Evolutionary conservation across 805 yeast species (phyloP), one percentile per base, ranked within the genome.

Genomic region (Kazachstania taianensis): DNA sequence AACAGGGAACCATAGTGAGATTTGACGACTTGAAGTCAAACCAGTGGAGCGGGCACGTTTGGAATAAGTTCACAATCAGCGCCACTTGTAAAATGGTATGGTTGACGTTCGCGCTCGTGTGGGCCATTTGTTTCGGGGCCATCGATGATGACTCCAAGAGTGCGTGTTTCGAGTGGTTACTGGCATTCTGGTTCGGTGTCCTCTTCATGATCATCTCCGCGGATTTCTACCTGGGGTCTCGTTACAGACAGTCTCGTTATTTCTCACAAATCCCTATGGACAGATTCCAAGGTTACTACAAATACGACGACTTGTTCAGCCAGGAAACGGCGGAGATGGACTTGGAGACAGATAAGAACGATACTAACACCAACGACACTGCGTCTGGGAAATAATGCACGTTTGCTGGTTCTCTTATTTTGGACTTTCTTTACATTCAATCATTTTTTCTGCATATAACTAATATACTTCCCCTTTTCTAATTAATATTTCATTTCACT

Each of bases 141-240:
- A 51, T 61, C 34, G 49, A 60, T 6, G 50, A 60, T 26, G 63
- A 69, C 43, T 70, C 70, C 3, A 62, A 69, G 22, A 67, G 77
- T 28, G 86, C 86, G 0, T 63, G 67, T 15, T 74, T 81, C 52
- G 97, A 89, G 59, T 89, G 97, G 97, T 53, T 77, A 3, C 59
- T 87, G 29, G 77, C 89, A n/a, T 87, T 78, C 59, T 78, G 83
- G 75, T 87, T 81, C 53, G 92, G 94, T 3, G 48, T 78, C 23
- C 65, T 81, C 41, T 71, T 78, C 44, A 51, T 78, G 4, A 61
- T 78, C 38, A 66, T 87, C 55, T 62, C 81, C 2, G 67, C 72
- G 41, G 96, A 89, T 53, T 67, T 86, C 45, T 68, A 70, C 47
- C 79, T 85, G 1, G 78, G 81, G 15, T 71, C 77, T 14, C 61